A percentile compares a stretch with the other conserved stretches of the same genome.
These are phyloP conservation scores for Crithidia fasciculata DNA, from an alignment of 208 protist genomes.

Conservation along the genomic window DNA sequence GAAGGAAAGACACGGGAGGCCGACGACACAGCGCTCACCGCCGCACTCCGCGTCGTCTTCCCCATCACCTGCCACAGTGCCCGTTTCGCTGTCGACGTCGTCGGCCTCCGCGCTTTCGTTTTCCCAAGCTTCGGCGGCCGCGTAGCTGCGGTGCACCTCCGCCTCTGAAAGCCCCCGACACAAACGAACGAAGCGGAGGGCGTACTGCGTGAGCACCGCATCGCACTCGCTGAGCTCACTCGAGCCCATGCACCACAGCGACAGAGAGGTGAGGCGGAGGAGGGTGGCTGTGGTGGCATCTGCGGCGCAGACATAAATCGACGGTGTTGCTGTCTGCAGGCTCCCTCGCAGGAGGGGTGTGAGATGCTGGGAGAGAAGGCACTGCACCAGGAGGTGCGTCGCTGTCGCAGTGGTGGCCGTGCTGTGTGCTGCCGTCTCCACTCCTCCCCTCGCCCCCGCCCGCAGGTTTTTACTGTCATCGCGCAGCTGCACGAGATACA, in stretches of 20 bases:
- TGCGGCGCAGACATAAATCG: not conserved
- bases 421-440: no score
- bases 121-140: not conserved
- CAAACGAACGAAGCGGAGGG: slow-evolving; percentile 28
- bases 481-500: not conserved
- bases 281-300: slow-evolving; percentile 7
- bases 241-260: slow-evolving; percentile 16
- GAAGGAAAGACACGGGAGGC: slow-evolving; percentile 1
- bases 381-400: not conserved
- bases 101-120: not conserved
- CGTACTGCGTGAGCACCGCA: slow-evolving; percentile 24
- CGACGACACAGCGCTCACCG: not conserved
- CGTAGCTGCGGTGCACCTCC: slow-evolving; percentile 7
- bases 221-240: slow-evolving; percentile 7
- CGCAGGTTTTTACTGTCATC: not conserved
- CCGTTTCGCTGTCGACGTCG: not conserved
- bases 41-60: not conserved
- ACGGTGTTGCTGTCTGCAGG: not conserved
- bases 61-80: not conserved
- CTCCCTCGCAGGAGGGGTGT: not conserved
- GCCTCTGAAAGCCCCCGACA: slow-evolving; percentile 18
- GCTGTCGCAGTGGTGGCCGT: no score
- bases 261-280: slow-evolving; percentile 15
- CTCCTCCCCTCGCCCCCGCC: not conserved
- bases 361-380: slow-evolving; percentile 1